Percentiles rank a stretch among this genome's conserved stretches.
Evolutionary conservation across 805 yeast genomes (phyloP).

Genomic region (Alloascoidea africana): DNA sequence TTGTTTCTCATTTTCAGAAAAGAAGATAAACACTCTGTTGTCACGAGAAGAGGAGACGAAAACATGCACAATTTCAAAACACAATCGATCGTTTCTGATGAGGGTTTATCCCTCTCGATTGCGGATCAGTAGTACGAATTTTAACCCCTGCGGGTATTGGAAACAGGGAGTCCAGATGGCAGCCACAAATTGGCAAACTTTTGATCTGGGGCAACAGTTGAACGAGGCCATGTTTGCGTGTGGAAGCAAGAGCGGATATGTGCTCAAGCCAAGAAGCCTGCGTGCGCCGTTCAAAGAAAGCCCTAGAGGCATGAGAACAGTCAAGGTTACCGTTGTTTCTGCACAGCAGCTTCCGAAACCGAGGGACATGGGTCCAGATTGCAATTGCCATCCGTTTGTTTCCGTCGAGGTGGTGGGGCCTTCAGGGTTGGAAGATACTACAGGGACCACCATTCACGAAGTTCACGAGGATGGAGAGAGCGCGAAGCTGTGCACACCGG

Average conservation of each 20-base stretch:
- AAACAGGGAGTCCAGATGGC: slow-evolving; percentile 81
- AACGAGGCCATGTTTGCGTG: slow-evolving; percentile 70
- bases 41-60: slow-evolving; percentile 41
- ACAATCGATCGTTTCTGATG: slow-evolving; percentile 61
- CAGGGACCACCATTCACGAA: neutral
- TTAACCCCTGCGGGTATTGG: slow-evolving; percentile 74
- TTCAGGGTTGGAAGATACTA: neutral
- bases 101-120: slow-evolving; percentile 79
- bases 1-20: slow-evolving; percentile 78
- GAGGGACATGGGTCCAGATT: slow-evolving; percentile 28
- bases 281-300: slow-evolving; percentile 3
- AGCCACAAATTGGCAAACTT: slow-evolving; percentile 94
- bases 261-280: slow-evolving; percentile 50
- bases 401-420: slow-evolving; percentile 42
- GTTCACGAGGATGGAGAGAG: slow-evolving; percentile 2
- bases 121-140: slow-evolving; percentile 66
- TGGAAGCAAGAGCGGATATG: slow-evolving; percentile 53
- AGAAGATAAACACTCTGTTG: slow-evolving; percentile 43
- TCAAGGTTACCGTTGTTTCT: slow-evolving; percentile 41
- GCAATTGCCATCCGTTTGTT: slow-evolving; percentile 44
- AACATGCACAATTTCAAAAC: slow-evolving; percentile 45
- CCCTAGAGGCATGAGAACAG: slow-evolving; percentile 5
- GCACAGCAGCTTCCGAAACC: slow-evolving; percentile 79
- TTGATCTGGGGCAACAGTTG: slow-evolving; percentile 77
- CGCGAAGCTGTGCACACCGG: slow-evolving; percentile 13